These are phyloP conservation scores for Neurospora sp. DNA, from an alignment of 495 filamentous ascomycete genomes.

Conservation along the genomic window DNA sequence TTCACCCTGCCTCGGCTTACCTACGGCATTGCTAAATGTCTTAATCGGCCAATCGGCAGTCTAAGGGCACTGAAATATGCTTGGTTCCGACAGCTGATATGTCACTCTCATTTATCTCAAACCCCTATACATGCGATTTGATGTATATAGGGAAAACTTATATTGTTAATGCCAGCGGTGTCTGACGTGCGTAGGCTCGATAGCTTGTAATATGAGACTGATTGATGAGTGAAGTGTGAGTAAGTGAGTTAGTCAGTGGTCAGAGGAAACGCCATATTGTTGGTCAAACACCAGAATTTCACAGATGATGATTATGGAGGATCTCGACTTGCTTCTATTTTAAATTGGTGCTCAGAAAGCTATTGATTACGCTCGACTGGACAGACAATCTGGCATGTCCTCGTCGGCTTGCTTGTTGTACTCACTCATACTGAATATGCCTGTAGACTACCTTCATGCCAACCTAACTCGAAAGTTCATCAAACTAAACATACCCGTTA, in stretches of 20 bases:
- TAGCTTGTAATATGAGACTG: not conserved
- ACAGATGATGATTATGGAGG: not conserved
- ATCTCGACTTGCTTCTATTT: not conserved
- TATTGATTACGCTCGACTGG: not conserved
- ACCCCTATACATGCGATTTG: not conserved
- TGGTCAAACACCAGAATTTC: not conserved
- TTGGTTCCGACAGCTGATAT: not conserved
- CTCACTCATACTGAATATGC: not conserved
- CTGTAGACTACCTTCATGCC: not conserved
- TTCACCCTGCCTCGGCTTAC: not conserved
- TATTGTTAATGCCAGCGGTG: not conserved
- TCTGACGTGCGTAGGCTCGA: not conserved
- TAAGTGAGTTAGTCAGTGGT: not conserved
- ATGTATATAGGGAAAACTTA: not conserved
- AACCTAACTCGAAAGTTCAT: not conserved
- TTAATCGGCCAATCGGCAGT: not conserved
- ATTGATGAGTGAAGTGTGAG: not conserved
- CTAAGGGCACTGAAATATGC: not conserved
- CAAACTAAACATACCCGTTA: not conserved
- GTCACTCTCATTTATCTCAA: not conserved
- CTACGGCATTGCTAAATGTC: not conserved
- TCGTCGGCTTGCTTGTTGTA: not conserved
- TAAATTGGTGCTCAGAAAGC: not conserved
- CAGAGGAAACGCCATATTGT: not conserved
- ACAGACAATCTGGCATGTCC: not conserved